A percentile compares a stretch with the other conserved stretches of the same genome.
These are phyloP conservation scores for Aurinia saxatilis DNA, from an alignment of 345 rosid species.

Conservation along the genomic window DNA sequence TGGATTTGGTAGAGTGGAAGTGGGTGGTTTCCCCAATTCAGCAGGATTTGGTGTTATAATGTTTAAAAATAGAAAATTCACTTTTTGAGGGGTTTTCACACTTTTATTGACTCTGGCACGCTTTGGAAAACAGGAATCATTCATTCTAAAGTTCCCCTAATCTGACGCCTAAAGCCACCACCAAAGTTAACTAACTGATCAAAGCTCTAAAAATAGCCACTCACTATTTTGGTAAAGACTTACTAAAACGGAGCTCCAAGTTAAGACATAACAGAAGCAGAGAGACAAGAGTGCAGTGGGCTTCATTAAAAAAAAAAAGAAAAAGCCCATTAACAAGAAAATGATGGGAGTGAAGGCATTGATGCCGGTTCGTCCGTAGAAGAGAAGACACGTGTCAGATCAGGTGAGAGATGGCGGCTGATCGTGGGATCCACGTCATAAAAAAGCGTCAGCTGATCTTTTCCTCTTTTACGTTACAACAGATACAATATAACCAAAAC, in stretches of 20 bases:
- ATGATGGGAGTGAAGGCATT: neutral
- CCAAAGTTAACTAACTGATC: constrained; percentile 10
- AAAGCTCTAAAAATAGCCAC: constrained; percentile 11
- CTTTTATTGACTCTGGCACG: constrained; percentile 20
- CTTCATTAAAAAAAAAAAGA: neutral
- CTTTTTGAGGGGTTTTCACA: constrained; percentile 5
- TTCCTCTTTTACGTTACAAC: neutral
- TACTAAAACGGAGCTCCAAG: neutral
- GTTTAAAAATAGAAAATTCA: neutral
- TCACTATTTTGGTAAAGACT: constrained; percentile 13
- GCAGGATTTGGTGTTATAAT: constrained; percentile 13
- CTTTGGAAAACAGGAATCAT: constrained; percentile 22
- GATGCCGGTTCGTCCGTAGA: constrained; percentile 20
- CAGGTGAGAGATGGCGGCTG: constrained; percentile 19
- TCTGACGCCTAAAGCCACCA: constrained; percentile 5
- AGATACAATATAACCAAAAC: neutral
- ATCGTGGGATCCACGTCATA: constrained; percentile 29
- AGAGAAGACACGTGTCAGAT: constrained; percentile 14
- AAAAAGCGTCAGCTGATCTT: neutral
- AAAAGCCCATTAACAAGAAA: neutral
- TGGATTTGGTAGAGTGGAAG: constrained; percentile 33
- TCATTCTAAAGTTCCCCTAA: constrained; percentile 2
- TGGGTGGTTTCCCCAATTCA: constrained; percentile 12
- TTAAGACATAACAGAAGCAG: neutral
- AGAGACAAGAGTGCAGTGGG: neutral